Evolutionary conservation across 192 early-diverging fungal species (phyloP), one percentile per base, ranked within the genome.

Genomic region (Coemansia sp.): DNA sequence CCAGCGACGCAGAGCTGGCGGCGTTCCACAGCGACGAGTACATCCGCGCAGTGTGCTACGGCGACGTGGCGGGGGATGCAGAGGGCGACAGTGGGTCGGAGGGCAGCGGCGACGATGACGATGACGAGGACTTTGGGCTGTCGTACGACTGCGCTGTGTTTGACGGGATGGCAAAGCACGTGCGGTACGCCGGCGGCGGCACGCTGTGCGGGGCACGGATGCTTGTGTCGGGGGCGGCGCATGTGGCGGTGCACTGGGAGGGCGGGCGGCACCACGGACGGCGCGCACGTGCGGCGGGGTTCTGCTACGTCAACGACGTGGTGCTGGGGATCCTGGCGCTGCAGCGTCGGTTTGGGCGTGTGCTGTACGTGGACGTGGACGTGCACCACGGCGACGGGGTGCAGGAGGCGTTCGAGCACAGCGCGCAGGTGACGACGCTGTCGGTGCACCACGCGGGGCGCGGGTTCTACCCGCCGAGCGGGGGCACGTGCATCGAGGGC

Each of bases 241-340:
- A 47, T 1, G 42, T 69, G 8, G 80, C 70, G 15, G 89, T 99
- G 37, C 95, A 99, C 72, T 99, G 97, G 97, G 93, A 91, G 19
- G 97, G 97, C 60, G 97, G 97, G 12, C 80, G 98, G 23, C 94
- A 99, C 79, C 96, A 98, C 61, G 91, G 90, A 18, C 89, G 91
- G 55, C 86, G 90, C 33, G 71, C 64, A 52, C 91, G 92, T 54
- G 97, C 97, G 1, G 86, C 89, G 42, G 97, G 97, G 4, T 99
- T 98, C 67, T 99, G 97, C 68, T 99, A 95, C 67, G 91, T 98
- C 12, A 99, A 99, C 66, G 97, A 99, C 62, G 93, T 96, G 63
- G 94, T 96, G 4, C 78, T 99, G 3, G 94, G 90, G 6, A 96
- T 93, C 30, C 84, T 96, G 39, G 87, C 89, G 53, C 81, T 99